phyloP scores from a whole-genome alignment of 257 asterid genomes.

The Haberlea rhodopensis region DNA sequence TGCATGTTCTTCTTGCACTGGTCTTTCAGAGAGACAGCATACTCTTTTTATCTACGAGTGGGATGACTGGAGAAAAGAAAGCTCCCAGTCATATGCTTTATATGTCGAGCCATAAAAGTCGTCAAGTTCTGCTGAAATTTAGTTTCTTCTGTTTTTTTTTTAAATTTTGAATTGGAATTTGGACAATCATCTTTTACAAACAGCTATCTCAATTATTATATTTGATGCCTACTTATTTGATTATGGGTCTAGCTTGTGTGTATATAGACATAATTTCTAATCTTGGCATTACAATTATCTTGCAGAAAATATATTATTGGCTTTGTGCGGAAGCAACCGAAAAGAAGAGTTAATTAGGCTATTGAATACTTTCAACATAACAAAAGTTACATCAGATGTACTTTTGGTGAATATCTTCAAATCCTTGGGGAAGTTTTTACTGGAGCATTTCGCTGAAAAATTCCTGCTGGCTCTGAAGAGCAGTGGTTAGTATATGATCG shows the following conservation, averaged over 20 bases:
- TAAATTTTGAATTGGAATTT: slow-evolving; percentile 20
- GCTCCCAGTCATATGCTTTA: background rate
- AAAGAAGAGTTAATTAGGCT: slow-evolving; percentile 54
- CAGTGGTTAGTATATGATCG: slow-evolving; percentile 46
- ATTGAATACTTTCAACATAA: slow-evolving; percentile 55
- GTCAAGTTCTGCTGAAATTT: slow-evolving; percentile 18
- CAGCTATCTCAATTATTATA: slow-evolving; percentile 13
- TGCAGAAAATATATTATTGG: slow-evolving; percentile 72
- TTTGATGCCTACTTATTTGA: slow-evolving; percentile 13
- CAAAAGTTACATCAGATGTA: slow-evolving; percentile 52
- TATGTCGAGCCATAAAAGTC: background rate
- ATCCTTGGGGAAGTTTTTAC: slow-evolving; percentile 63
- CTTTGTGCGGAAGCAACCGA: slow-evolving; percentile 59
- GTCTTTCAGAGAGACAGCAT: slow-evolving; percentile 4
- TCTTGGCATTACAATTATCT: slow-evolving; percentile 26
- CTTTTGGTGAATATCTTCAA: slow-evolving; percentile 47
- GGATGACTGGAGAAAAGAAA: background rate
- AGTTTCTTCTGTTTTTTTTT: slow-evolving; percentile 7
- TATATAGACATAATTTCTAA: slow-evolving; percentile 21
- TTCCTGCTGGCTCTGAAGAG: slow-evolving; percentile 54
- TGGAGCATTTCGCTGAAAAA: slow-evolving; percentile 57
- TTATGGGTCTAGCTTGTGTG: slow-evolving; percentile 1
- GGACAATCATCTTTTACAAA: slow-evolving; percentile 5
- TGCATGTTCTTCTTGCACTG: slow-evolving; percentile 4
- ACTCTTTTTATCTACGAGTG: slow-evolving; percentile 1